A percentile compares a stretch with the other conserved stretches of the same genome.
These are phyloP conservation scores for Lolium rigidum DNA, from an alignment of 176 grass and related monocot species.

Conservation along the genomic window DNA sequence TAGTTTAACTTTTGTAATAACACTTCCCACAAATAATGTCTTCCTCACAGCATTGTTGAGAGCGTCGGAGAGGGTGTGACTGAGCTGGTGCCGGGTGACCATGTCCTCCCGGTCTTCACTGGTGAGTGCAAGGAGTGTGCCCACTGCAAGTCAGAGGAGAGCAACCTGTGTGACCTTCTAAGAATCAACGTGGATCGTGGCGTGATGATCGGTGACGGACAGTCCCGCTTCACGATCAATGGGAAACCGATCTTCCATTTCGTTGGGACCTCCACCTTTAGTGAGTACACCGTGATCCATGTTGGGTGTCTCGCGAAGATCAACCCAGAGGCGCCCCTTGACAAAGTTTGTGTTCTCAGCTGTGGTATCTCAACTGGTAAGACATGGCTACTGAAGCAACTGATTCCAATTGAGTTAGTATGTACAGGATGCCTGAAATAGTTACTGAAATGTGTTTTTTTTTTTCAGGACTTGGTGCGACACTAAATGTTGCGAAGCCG, in stretches of 20 bases:
- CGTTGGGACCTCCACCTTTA: conserved; percentile 81
- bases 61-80: conserved; percentile 41
- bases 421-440: background rate
- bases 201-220: no score
- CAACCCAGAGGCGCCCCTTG: conserved; percentile 60
- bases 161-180: no score
- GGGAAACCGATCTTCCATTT: conserved; percentile 85
- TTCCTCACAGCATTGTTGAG: conserved; percentile 60
- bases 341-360: conserved; percentile 38
- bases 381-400: background rate
- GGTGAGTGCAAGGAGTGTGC: conserved; percentile 66
- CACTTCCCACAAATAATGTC: no score
- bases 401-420: background rate
- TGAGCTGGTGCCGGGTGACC: background rate
- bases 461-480: conserved; percentile 68
- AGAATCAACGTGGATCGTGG: no score
- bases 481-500: conserved; percentile 83
- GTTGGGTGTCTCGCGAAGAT: conserved; percentile 71
- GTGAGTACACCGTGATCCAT: conserved; percentile 56
- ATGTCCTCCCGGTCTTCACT: conserved; percentile 84
- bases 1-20: no score
- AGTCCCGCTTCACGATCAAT: background rate
- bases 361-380: conserved; percentile 80
- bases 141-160: no score
- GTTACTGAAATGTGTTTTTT: background rate